A percentile compares a stretch with the other conserved stretches of the same genome.
Conservation (phyloP, 805 yeast species). For the Candida parachauliodes region DNA sequence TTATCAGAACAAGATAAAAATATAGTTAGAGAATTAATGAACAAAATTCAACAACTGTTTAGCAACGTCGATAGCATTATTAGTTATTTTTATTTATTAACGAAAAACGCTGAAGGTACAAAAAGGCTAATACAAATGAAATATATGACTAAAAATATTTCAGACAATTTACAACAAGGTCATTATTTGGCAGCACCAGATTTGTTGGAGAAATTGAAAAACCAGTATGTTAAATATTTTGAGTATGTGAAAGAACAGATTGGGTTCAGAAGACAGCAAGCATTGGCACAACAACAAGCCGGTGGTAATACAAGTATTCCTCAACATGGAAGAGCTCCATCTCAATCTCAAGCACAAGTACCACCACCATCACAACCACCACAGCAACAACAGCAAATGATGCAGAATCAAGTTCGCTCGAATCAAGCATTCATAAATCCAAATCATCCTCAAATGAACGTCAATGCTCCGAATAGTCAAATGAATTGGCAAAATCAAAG, state of each 20-base stretch:
- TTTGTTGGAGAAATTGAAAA: slow-evolving; percentile 62
- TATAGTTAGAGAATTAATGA: slow-evolving; percentile 52
- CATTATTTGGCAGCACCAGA: slow-evolving; percentile 70
- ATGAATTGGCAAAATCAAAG: slow-evolving; percentile 8
- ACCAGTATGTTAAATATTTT: slow-evolving; percentile 72
- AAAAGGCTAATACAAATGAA: slow-evolving; percentile 74
- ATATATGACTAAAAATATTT: slow-evolving; percentile 70
- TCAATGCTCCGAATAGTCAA: slow-evolving; percentile 2
- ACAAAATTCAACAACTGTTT: slow-evolving; percentile 55
- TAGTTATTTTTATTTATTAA: slow-evolving; percentile 72
- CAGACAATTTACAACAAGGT: slow-evolving; percentile 64
- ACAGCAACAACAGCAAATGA: slow-evolving; percentile 23
- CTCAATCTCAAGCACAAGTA: slow-evolving; percentile 10
- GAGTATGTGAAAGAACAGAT: slow-evolving; percentile 68
- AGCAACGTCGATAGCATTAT: slow-evolving; percentile 71
- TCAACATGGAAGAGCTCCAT: slow-evolving; percentile 12
- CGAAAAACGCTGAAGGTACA: slow-evolving; percentile 73
- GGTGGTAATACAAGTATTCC: neutral
- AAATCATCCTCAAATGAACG: slow-evolving; percentile 7
- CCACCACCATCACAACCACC: slow-evolving; percentile 10
- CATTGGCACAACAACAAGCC: slow-evolving; percentile 12
- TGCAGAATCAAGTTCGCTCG: slow-evolving; percentile 11
- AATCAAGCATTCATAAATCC: slow-evolving; percentile 10
- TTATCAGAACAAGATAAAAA: slow-evolving; percentile 64
- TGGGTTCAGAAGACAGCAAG: slow-evolving; percentile 33